Percentiles rank a stretch among this genome's conserved stretches.
These are phyloP conservation scores for Eleusine coracana DNA, from an alignment of 176 grass and related monocot genomes.

Conservation along the genomic window DNA sequence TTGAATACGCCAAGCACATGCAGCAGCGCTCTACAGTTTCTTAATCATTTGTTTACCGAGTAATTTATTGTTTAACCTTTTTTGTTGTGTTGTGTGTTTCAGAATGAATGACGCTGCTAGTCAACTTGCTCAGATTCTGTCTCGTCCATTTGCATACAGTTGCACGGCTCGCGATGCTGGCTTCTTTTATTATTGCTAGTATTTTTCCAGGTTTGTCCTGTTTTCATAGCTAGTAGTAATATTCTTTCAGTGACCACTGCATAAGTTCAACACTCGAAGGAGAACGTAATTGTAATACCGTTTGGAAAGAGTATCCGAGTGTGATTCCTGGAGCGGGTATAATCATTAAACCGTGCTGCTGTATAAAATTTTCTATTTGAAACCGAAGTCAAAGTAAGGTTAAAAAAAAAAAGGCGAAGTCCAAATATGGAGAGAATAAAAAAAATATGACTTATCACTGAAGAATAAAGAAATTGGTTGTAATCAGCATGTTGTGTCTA, in stretches of 20 bases:
- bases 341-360: too few species aligned
- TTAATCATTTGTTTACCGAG: not conserved
- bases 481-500: too few species aligned
- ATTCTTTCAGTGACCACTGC: not conserved
- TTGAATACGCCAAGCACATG: not conserved
- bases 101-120: constrained; percentile 28
- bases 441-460: too few species aligned
- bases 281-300: not conserved
- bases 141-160: constrained; percentile 9
- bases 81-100: not conserved
- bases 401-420: too few species aligned
- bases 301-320: not conserved
- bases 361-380: too few species aligned
- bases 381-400: too few species aligned
- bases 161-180: not conserved
- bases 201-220: not conserved
- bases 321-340: not conserved
- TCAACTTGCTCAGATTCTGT: constrained; percentile 36
- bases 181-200: not conserved
- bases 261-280: not conserved
- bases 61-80: constrained; percentile 3
- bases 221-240: not conserved
- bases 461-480: too few species aligned
- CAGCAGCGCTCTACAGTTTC: constrained; percentile 8
- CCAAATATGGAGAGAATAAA: too few species aligned